Conservation (phyloP, 2,329 filamentous ascomycete species). For the Xylaria sp. region DNA sequence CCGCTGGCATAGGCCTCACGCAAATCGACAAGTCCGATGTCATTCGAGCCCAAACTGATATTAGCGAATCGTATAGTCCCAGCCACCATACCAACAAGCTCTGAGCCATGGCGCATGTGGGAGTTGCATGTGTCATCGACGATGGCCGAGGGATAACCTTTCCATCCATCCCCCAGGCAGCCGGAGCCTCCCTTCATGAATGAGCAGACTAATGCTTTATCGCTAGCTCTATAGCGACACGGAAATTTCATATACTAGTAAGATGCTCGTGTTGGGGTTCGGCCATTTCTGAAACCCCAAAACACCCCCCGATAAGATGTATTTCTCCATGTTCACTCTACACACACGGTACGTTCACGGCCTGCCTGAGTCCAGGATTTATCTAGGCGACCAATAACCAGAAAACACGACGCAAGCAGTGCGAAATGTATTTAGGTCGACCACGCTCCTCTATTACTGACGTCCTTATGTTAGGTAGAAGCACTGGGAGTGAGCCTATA, state of each 20-base stretch:
- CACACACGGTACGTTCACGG: not conserved
- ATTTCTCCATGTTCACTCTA: not conserved
- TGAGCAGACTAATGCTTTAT: not conserved
- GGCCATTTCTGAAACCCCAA: not conserved
- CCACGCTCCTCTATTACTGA: too few species aligned
- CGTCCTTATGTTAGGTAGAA: too few species aligned
- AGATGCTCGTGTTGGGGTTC: too few species aligned
- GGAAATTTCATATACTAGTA: not conserved
- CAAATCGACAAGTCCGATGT: not conserved
- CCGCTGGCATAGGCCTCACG: not conserved
- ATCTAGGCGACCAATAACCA: not conserved
- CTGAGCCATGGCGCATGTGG: not conserved
- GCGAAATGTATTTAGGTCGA: too few species aligned
- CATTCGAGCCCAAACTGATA: constrained; percentile 3
- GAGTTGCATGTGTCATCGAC: not conserved
- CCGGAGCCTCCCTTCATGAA: not conserved
- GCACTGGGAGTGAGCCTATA: too few species aligned
- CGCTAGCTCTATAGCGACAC: not conserved
- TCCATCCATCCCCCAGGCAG: not conserved
- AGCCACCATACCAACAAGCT: not conserved
- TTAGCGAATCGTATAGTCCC: not conserved
- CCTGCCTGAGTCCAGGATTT: not conserved
- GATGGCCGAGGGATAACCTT: not conserved
- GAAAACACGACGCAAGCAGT: not conserved
- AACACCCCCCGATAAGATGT: not conserved